Base-by-base conservation (phyloP, 2,329 filamentous ascomycete species). In the Microsporum canis region DNA sequence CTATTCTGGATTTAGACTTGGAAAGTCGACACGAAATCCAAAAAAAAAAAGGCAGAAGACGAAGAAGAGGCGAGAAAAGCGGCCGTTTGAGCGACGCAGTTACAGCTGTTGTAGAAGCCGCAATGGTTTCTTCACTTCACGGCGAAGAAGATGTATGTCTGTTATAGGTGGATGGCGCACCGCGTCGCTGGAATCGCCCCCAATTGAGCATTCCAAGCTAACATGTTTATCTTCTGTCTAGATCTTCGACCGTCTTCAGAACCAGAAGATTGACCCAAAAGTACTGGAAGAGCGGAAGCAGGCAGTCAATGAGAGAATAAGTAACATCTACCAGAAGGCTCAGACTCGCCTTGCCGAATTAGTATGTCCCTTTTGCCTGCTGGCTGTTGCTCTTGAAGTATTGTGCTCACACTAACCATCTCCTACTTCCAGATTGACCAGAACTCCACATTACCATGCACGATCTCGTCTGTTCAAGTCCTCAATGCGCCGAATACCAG, bases 391-490 rank as follows among this genome's bases (percentile, higher is more conserved):
- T 47, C 41, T 31, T 23, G 17, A 23, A 6, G 39, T n/a, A 43
- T 43, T 49, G 8, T 14, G 10, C 39, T 7, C n/a, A 5, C 10
- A n/a, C 29, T 60, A n/a, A 63, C 31, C 12, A 7, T 38, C 6
- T 14, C 47, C 47, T 14, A 17, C 23, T 27, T 57, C 27, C 65
- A 91, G 88, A 82, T 95, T 69, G 82, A 85, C 66, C 83, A 88
- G 75, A 95, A 97, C 73, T 87, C 88, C 66, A 89, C 89, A 49
- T 84, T 94, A 62, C 92, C 94, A 45, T 89, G 94, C 68, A 89
- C 90, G 12, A 87, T 99, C 71, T 89, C 89, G 68, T 88, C 89
- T 51, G 83, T 99, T 71, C 85, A 88, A 68, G 80, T 99, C 63
- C 84, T 95, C 64, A 88, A 91, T 71, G 90, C 89, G 51, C 82